Evolutionary conservation across 148 eudicot species (phyloP).

Genomic region (Fagopyrum esculentum): DNA sequence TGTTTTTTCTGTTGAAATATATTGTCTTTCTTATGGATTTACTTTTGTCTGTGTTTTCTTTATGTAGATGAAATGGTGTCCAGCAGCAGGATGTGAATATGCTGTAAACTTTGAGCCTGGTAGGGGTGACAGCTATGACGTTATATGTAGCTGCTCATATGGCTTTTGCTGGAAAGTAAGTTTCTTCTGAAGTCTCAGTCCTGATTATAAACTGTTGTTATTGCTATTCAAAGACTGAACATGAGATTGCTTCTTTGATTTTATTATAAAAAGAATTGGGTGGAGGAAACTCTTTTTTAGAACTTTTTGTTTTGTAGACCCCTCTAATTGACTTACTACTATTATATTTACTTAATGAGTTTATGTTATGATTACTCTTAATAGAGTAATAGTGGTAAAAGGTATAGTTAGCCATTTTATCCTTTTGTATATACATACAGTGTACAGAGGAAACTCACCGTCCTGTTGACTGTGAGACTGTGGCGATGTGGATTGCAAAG

Average conservation of each 20-base stretch:
- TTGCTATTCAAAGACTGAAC: background rate
- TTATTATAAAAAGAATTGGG: background rate
- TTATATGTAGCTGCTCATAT: slow-evolving; percentile 62
- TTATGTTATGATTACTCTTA: background rate
- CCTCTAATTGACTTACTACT: background rate
- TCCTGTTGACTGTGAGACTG: slow-evolving; percentile 88
- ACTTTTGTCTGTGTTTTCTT: background rate
- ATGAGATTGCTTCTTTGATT: background rate
- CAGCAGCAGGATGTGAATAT: slow-evolving; percentile 89
- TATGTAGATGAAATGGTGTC: slow-evolving; percentile 81
- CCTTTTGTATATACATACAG: slow-evolving; percentile 23
- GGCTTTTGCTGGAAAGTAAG: slow-evolving; percentile 92
- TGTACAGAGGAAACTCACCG: slow-evolving; percentile 92
- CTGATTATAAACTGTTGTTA: background rate
- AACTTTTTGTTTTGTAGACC: background rate
- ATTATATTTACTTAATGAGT: background rate
- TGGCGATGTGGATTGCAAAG: slow-evolving; percentile 78
- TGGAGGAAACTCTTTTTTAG: background rate
- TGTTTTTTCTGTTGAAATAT: background rate
- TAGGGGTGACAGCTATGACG: slow-evolving; percentile 72
- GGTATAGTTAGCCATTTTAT: no score
- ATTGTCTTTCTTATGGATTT: background rate
- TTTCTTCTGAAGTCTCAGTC: slow-evolving; percentile 5
- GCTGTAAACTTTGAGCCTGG: slow-evolving; percentile 58
- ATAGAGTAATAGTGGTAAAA: no score